A percentile compares a stretch with the other conserved stretches of the same genome.
Conservation (phyloP, 345 rosid genomes). For the Moricandia moricandioides region DNA sequence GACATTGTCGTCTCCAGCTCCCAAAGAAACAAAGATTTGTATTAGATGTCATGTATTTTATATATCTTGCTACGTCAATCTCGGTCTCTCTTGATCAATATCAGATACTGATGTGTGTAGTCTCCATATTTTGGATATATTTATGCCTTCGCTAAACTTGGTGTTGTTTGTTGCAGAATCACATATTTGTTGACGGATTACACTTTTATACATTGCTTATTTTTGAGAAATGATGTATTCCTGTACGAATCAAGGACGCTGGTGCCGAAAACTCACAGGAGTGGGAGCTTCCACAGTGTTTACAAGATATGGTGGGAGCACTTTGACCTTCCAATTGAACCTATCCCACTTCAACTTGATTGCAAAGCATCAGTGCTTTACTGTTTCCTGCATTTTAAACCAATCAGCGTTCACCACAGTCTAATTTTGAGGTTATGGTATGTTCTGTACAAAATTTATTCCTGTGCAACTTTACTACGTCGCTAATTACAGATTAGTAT, state of each 20-base stretch:
- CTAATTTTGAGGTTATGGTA: not conserved
- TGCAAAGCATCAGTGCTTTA: not conserved
- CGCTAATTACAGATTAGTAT: not conserved
- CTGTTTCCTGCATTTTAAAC: not conserved
- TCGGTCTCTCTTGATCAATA: not conserved
- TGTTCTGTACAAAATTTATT: not conserved
- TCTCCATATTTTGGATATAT: not conserved
- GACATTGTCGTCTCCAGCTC: not conserved
- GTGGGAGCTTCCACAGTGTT: not conserved
- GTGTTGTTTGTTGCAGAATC: not conserved
- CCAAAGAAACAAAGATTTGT: not conserved
- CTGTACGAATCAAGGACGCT: not conserved
- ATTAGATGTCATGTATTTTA: not conserved
- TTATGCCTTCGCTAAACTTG: not conserved
- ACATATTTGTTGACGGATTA: not conserved
- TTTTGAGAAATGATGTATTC: no score
- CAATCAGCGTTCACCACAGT: not conserved
- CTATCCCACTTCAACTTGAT: not conserved
- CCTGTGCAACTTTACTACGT: not conserved
- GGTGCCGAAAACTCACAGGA: not conserved
- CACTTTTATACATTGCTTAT: not conserved
- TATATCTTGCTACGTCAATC: not conserved
- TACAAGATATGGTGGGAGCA: not conserved
- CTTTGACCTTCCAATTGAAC: not conserved
- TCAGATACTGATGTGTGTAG: not conserved